Evolutionary conservation across 768 basidiomycete genomes (phyloP).

Genomic region (Hygrophorus pudorinus): DNA sequence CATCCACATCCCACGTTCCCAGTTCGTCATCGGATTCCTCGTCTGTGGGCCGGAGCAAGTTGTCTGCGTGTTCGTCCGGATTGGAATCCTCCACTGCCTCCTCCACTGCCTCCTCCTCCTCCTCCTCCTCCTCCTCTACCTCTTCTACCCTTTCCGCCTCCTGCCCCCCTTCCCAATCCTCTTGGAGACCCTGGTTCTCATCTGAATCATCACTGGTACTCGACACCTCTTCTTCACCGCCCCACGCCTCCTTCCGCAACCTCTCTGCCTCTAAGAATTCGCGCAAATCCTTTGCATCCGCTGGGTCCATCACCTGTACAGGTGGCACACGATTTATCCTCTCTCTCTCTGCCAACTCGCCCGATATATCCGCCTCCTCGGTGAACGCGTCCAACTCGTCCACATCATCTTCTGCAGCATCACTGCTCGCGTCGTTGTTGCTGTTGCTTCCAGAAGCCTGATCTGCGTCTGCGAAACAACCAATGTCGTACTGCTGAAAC

Average conservation of each 20-base stretch:
- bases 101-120: not conserved
- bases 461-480: slow-evolving; percentile 38
- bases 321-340: slow-evolving; percentile 29
- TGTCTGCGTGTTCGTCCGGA: not conserved
- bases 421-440: slow-evolving; percentile 32
- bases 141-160: not conserved
- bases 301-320: slow-evolving; percentile 30
- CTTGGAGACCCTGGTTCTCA: slow-evolving; percentile 1
- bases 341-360: slow-evolving; percentile 21
- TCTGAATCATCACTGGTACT: slow-evolving; percentile 13
- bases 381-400: slow-evolving; percentile 54
- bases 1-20: slow-evolving; percentile 1
- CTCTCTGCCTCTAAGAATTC: slow-evolving; percentile 62
- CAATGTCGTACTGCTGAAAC: slow-evolving; percentile 36
- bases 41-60: slow-evolving; percentile 1
- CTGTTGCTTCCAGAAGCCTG: slow-evolving; percentile 35
- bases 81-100: not conserved
- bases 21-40: slow-evolving; percentile 6
- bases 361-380: slow-evolving; percentile 18
- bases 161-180: not conserved
- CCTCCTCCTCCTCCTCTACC: not conserved
- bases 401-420: slow-evolving; percentile 45
- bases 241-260: slow-evolving; percentile 36
- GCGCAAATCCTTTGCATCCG: slow-evolving; percentile 51
- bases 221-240: slow-evolving; percentile 32